A percentile compares a stretch with the other conserved stretches of the same genome.
These are phyloP conservation scores for Sesbania bispinosa DNA, from an alignment of 306 rosid species.

Conservation along the genomic window DNA sequence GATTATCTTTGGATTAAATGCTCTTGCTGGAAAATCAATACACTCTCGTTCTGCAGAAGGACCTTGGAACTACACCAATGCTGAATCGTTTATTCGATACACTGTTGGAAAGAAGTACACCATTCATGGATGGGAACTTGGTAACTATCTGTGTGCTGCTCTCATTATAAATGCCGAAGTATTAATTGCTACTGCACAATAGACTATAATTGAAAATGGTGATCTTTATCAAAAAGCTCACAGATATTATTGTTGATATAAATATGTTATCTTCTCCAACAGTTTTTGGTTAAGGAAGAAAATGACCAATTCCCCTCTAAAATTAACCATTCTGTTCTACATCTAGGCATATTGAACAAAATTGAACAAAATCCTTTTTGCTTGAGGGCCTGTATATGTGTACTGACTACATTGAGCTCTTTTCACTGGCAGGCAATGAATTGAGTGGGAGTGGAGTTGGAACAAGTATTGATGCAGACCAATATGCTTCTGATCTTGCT, in stretches of 20 bases:
- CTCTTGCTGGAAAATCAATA: conserved; percentile 68
- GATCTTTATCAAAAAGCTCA: conserved; percentile 12
- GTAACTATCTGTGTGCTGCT: conserved; percentile 38
- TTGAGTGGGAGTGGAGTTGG: conserved; percentile 86
- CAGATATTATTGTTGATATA: not conserved
- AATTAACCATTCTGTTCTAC: not conserved
- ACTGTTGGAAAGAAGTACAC: conserved; percentile 56
- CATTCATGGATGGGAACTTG: conserved; percentile 93
- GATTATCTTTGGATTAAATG: conserved; percentile 81
- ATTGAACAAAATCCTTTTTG: not conserved
- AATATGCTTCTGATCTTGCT: conserved; percentile 65
- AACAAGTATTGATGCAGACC: conserved; percentile 59
- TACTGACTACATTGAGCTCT: not conserved
- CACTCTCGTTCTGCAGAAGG: conserved; percentile 49
- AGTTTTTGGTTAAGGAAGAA: too few species aligned
- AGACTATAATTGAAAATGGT: not conserved
- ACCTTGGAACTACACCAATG: conserved; percentile 73
- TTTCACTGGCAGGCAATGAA: conserved; percentile 65
- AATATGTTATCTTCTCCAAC: not conserved
- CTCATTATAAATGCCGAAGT: not conserved
- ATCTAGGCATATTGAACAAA: not conserved
- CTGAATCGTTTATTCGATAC: conserved; percentile 72
- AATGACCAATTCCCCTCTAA: too few species aligned
- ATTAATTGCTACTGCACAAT: not conserved
- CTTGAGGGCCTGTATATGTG: too few species aligned